Percentiles rank a stretch among this genome's conserved stretches.
Conservation (phyloP, 2,329 filamentous ascomycete species). For the Talaromyces albobiverticillius region DNA sequence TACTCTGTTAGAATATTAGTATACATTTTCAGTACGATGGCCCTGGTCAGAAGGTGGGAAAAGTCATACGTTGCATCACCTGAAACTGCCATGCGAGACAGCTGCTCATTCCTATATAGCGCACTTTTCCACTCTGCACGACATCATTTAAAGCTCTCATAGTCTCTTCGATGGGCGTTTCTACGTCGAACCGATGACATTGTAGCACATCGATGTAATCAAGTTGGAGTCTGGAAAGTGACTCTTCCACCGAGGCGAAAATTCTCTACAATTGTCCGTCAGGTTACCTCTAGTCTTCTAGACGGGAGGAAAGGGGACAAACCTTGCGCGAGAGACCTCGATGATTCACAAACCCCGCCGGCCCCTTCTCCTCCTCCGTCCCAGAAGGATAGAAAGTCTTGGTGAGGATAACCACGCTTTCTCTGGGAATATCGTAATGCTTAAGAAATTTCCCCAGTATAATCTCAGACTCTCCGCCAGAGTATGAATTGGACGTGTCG, state of each 20-base stretch:
- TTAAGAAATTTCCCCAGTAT: constrained; percentile 56
- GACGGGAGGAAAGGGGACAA: too few species aligned
- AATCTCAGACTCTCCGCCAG: not conserved
- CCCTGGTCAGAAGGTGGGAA: too few species aligned
- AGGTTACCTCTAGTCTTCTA: too few species aligned
- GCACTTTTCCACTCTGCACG: constrained; percentile 38
- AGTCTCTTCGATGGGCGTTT: constrained; percentile 54
- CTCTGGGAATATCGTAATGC: constrained; percentile 63
- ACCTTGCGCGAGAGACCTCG: too few species aligned
- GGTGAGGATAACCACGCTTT: constrained; percentile 63
- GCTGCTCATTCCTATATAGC: constrained; percentile 39
- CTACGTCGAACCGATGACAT: constrained; percentile 49
- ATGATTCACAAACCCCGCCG: constrained; percentile 22
- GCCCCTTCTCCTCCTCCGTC: too few species aligned
- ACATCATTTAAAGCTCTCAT: constrained; percentile 51
- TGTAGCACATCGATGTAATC: constrained; percentile 57
- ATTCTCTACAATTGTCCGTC: too few species aligned
- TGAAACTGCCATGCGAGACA: constrained; percentile 3
- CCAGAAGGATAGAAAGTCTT: constrained; percentile 50
- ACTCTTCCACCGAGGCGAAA: constrained; percentile 62
- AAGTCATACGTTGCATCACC: constrained; percentile 47
- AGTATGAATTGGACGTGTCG: constrained; percentile 30
- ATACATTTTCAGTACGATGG: too few species aligned
- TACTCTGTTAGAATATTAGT: too few species aligned
- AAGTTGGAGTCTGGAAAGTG: constrained; percentile 50